Conservation (phyloP, 2,329 filamentous ascomycete species). For the Aspergillus novoparasiticus region DNA sequence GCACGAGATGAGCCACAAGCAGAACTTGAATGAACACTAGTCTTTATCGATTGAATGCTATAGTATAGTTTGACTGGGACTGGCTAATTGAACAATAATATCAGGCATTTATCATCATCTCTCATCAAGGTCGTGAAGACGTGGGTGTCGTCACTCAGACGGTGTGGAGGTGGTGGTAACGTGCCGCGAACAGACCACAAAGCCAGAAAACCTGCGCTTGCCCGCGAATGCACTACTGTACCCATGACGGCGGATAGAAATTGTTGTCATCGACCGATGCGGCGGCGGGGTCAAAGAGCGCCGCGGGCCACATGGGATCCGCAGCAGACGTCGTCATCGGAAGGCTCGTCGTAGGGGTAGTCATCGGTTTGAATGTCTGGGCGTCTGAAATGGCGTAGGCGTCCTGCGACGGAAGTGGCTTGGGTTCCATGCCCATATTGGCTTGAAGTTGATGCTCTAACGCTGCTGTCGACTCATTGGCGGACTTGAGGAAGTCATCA, state of each 20-base stretch:
- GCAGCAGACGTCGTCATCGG: conserved; percentile 29
- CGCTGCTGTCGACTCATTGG: conserved; percentile 43
- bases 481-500: conserved; percentile 47
- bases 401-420: conserved; percentile 33
- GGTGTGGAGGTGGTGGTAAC: conserved; percentile 44
- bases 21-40: conserved; percentile 12
- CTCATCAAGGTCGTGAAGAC: conserved; percentile 48
- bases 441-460: conserved; percentile 44
- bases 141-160: conserved; percentile 30
- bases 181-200: conserved; percentile 32
- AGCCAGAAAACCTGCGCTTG: conserved; percentile 19
- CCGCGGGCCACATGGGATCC: conserved; percentile 37
- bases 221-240: conserved; percentile 21
- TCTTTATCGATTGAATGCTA: conserved; percentile 36
- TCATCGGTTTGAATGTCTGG: conserved; percentile 26
- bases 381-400: conserved; percentile 32
- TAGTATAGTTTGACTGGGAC: conserved; percentile 33
- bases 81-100: conserved; percentile 37
- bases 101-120: conserved; percentile 48
- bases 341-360: conserved; percentile 20
- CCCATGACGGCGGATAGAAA: conserved; percentile 35
- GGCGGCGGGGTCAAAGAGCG: conserved; percentile 35
- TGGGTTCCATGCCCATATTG: conserved; percentile 39
- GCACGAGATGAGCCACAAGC: not conserved
- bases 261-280: conserved; percentile 33